Conservation (phyloP, 306 rosid species). For the Datisca glomerata region DNA sequence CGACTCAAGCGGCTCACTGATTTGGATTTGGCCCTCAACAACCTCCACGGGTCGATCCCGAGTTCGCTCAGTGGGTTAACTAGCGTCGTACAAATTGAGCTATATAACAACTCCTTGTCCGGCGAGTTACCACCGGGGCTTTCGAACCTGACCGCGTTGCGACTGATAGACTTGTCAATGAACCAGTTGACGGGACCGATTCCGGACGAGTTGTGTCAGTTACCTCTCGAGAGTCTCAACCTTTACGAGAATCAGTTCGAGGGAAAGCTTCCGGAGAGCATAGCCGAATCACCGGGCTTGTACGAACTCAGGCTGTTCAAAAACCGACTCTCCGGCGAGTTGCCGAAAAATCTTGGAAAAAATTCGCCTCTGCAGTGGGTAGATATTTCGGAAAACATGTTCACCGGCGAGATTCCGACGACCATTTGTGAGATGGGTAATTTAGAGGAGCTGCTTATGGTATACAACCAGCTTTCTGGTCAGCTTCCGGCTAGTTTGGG, state of each 20-base stretch:
- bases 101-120: slow-evolving; percentile 64
- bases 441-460: slow-evolving; percentile 54
- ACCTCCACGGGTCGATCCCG: slow-evolving; percentile 49
- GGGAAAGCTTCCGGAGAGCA: slow-evolving; percentile 53
- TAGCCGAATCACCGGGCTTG: slow-evolving; percentile 44
- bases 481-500: slow-evolving; percentile 49
- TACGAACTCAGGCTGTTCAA: slow-evolving; percentile 50
- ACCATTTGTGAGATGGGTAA: slow-evolving; percentile 33
- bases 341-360: slow-evolving; percentile 54
- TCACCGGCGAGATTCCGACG: slow-evolving; percentile 54
- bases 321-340: slow-evolving; percentile 43
- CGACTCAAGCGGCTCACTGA: slow-evolving; percentile 32
- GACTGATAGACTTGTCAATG: slow-evolving; percentile 67
- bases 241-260: slow-evolving; percentile 56
- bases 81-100: slow-evolving; percentile 54
- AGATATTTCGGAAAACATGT: slow-evolving; percentile 52
- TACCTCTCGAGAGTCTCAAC: slow-evolving; percentile 63
- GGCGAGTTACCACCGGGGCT: slow-evolving; percentile 56
- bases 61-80: slow-evolving; percentile 28
- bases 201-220: slow-evolving; percentile 50
- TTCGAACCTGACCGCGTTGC: slow-evolving; percentile 48
- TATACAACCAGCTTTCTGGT: slow-evolving; percentile 49
- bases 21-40: slow-evolving; percentile 56
- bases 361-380: slow-evolving; percentile 49
- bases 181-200: slow-evolving; percentile 43